A percentile compares a stretch with the other conserved stretches of the same genome.
Conservation (phyloP, 805 yeast genomes). For the Candida ovalis region DNA sequence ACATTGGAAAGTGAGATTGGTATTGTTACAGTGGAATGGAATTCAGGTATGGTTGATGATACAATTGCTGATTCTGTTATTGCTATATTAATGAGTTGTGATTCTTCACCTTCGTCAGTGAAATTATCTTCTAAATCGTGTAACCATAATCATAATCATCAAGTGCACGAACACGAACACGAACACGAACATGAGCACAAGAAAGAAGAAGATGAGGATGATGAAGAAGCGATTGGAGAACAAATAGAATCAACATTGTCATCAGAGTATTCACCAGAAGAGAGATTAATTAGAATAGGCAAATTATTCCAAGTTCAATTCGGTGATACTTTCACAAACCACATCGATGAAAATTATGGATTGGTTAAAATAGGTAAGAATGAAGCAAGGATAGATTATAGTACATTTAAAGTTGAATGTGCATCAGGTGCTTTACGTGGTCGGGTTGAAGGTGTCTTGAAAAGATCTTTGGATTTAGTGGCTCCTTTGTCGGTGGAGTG, state of each 20-base stretch:
- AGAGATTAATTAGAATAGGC: constrained; percentile 51
- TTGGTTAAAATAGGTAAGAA: constrained; percentile 68
- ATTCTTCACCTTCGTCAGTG: constrained; percentile 92
- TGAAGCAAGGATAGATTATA: constrained; percentile 65
- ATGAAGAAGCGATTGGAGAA: constrained; percentile 9
- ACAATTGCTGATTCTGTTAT: constrained; percentile 92
- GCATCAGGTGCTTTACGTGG: constrained; percentile 72
- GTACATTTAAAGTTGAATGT: constrained; percentile 63
- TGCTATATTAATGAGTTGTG: constrained; percentile 87
- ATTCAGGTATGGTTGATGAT: constrained; percentile 83
- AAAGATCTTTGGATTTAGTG: constrained; percentile 72
- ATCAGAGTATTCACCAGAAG: constrained; percentile 32
- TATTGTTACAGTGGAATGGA: constrained; percentile 79
- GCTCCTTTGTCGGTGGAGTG: constrained; percentile 65
- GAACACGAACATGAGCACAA: no score
- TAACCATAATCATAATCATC: constrained; percentile 23
- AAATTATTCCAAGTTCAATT: constrained; percentile 77
- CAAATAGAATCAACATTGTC: no score
- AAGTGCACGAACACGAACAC: no score
- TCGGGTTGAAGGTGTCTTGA: constrained; percentile 76
- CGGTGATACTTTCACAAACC: constrained; percentile 63
- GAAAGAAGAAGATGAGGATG: constrained; percentile 8
- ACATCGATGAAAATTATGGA: constrained; percentile 45
- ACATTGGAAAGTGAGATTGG: constrained; percentile 41
- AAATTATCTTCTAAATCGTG: constrained; percentile 70